A percentile compares a stretch with the other conserved stretches of the same genome.
Conservation (phyloP, 441 rosid genomes). For the Isatis lusitanica region DNA sequence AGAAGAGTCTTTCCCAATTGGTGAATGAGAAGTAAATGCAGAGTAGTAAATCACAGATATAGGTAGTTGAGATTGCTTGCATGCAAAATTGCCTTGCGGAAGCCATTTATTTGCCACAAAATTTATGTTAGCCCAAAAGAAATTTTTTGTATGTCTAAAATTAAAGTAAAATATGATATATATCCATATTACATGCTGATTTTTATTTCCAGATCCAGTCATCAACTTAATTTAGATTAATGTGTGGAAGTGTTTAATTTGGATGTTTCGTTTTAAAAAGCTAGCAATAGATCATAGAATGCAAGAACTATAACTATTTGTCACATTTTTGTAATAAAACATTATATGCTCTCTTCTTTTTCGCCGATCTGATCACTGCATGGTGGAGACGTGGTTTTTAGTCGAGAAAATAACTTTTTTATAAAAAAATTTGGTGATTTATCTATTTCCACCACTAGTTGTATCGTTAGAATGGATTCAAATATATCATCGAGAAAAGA, state of each 20-base stretch:
- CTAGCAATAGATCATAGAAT: neutral
- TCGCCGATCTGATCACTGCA: neutral
- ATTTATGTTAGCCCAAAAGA: neutral
- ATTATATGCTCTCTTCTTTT: neutral
- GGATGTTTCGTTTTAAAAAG: neutral
- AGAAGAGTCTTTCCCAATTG: constrained; percentile 21
- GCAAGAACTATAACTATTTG: neutral
- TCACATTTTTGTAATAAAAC: neutral
- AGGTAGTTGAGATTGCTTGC: constrained; percentile 12
- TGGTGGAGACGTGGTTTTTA: neutral
- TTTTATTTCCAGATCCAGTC: neutral
- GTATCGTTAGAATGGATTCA: neutral
- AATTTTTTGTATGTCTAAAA: neutral
- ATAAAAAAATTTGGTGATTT: neutral
- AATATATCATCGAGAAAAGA: neutral
- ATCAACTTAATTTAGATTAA: neutral
- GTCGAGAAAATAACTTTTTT: neutral
- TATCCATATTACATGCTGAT: neutral
- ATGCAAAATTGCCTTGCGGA: constrained; percentile 14
- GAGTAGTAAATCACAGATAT: neutral
- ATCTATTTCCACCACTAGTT: neutral
- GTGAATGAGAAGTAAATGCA: constrained; percentile 17
- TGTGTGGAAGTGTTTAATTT: neutral
- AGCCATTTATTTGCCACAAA: constrained; percentile 2
- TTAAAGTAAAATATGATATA: neutral